These are phyloP conservation scores for Botrytis medusae DNA, from an alignment of 2,329 filamentous ascomycete genomes.

Conservation along the genomic window DNA sequence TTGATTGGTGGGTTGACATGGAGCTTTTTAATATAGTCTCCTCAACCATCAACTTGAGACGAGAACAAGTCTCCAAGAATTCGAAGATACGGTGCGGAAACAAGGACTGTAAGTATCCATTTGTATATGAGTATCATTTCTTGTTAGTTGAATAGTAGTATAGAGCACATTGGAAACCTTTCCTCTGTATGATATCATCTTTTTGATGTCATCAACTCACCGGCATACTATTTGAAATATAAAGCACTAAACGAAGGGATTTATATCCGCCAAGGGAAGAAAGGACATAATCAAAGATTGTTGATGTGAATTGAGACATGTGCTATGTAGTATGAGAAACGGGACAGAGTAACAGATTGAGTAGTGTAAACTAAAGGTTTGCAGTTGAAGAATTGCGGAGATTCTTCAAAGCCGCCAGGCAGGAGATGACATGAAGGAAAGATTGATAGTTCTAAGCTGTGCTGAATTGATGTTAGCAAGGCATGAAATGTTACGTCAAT, in stretches of 20 bases:
- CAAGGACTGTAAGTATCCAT: not conserved
- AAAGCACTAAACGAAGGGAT: not conserved
- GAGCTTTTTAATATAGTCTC: not conserved
- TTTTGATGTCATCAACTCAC: not conserved
- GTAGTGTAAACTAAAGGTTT: not conserved
- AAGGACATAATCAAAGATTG: not conserved
- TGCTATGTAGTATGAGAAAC: not conserved
- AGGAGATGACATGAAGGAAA: not conserved
- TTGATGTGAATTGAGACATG: not conserved
- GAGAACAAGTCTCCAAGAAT: not conserved
- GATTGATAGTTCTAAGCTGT: not conserved
- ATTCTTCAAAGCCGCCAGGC: not conserved
- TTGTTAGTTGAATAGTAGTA: not conserved
- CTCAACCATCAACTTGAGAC: not conserved
- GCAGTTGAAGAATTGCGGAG: not conserved
- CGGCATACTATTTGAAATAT: not conserved
- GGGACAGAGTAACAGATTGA: not conserved
- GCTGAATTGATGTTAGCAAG: not conserved
- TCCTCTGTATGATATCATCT: not conserved
- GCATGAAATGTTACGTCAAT: not conserved
- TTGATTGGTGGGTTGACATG: not conserved
- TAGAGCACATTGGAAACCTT: not conserved
- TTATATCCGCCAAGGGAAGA: not conserved
- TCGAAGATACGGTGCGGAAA: not conserved
- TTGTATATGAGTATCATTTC: not conserved